Evolutionary conservation across 2,329 filamentous ascomycete genomes (phyloP), one percentile per base, ranked within the genome.

Genomic region (Paecilomyces formosus): DNA sequence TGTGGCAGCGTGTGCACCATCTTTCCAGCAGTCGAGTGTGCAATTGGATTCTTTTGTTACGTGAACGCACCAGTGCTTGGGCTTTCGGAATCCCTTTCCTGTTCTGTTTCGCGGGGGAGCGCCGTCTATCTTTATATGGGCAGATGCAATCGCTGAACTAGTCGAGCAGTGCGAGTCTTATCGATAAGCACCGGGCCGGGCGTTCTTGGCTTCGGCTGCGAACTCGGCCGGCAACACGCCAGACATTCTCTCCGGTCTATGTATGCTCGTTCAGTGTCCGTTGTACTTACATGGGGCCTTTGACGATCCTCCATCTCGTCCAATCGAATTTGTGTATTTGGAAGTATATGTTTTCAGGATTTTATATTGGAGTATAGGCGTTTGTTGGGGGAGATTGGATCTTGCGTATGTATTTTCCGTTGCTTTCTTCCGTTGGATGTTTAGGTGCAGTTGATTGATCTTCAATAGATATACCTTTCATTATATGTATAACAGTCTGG

Each of bases 1-100:
- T 68, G 55, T 8, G 74, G 74, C 50, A 76, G 62, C 30, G 66
- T 60, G 54, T 58, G 52, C 51, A 18, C 50, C 33, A 45, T 56
- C 24, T n/a, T 56, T 11, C 2, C 15, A 31, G 13, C 39, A 57
- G 24, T 22, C 21, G 12, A 21, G 54, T 12, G 18, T 21, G 39
- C 39, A 8, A 45, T 45, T 45, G 6, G 7, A n/a, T 18, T 12
- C 5, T 45, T 1, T 45, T 8, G 7, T n/a, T 45, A 45, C 4
- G 8, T 8, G 18, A 45, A 11, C n/a, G n/a, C 8, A 18, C 39
- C 8, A 21, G 18, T 18, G 4, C 7, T 18, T 6, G n/a, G 9
- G n/a, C 39, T 45, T 9, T 8, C 35, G 35, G 35, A n/a, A 18
- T 45, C 13, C 35, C 35, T 7, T n/a, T 45, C 39, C 39, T 45